Evolutionary conservation across 2,329 filamentous ascomycete genomes (phyloP).

Genomic region (Falciphora oryzae): DNA sequence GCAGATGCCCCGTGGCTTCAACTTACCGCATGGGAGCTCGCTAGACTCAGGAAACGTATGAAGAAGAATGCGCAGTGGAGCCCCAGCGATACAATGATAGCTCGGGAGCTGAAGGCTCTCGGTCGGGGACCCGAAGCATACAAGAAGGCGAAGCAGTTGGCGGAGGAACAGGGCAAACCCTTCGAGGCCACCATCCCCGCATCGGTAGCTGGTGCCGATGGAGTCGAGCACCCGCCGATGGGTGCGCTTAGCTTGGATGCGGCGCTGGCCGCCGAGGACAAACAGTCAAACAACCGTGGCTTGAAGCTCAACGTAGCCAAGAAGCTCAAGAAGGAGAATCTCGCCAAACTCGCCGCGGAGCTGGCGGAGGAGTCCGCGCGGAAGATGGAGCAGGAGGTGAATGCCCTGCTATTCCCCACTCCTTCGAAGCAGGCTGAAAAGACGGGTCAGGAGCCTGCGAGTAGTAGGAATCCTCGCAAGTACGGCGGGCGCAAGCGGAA

Average conservation of each 20-base stretch:
- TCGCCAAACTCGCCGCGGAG: constrained; percentile 55
- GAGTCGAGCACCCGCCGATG: constrained; percentile 47
- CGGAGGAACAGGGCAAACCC: constrained; percentile 57
- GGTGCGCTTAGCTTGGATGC: constrained; percentile 53
- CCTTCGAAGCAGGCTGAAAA: constrained; percentile 15
- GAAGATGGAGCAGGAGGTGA: constrained; percentile 21
- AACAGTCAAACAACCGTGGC: constrained; percentile 62
- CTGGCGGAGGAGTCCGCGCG: constrained; percentile 42
- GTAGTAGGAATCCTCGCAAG: constrained; percentile 15
- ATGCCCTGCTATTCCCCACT: constrained; percentile 7
- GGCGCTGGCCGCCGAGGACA: constrained; percentile 52
- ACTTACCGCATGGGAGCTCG: constrained; percentile 59
- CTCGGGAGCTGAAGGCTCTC: constrained; percentile 66
- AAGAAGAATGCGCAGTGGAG: constrained; percentile 88
- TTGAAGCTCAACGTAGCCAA: constrained; percentile 77
- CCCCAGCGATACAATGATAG: constrained; percentile 80
- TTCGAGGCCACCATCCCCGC: constrained; percentile 46
- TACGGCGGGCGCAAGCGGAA: constrained; percentile 27
- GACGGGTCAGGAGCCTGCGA: background rate
- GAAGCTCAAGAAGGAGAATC: constrained; percentile 62
- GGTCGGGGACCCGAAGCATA: constrained; percentile 62
- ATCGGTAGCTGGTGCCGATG: constrained; percentile 41
- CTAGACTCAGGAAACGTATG: constrained; percentile 73
- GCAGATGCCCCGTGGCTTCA: constrained; percentile 60
- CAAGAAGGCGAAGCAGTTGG: constrained; percentile 55